Conservation (phyloP, 2,329 filamentous ascomycete genomes). For the Fusarium protoensiforme region DNA sequence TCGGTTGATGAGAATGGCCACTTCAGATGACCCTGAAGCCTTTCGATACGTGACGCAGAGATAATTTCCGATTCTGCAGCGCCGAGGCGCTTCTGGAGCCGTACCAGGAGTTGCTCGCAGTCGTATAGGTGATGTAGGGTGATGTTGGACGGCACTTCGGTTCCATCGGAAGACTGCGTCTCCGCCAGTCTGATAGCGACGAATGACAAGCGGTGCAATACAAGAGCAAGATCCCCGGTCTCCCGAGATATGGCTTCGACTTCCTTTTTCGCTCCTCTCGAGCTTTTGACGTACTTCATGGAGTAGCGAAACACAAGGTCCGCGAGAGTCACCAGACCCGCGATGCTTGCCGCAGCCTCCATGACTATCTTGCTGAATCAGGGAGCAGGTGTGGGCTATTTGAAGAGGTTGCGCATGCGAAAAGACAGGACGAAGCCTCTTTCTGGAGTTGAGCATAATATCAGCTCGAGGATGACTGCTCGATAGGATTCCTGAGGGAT, state of each 20-base stretch:
- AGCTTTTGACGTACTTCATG: conserved; percentile 2
- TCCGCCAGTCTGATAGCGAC: conserved; percentile 4
- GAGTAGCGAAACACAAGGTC: conserved; percentile 14
- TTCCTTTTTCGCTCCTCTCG: background rate
- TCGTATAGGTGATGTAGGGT: conserved; percentile 4
- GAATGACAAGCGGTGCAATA: background rate
- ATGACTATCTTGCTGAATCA: background rate
- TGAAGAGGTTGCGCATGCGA: no score
- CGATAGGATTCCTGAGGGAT: no score
- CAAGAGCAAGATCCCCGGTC: background rate
- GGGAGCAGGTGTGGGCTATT: no score
- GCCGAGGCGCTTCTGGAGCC: background rate
- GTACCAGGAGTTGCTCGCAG: background rate
- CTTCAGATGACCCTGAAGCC: background rate
- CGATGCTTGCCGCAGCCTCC: conserved; percentile 10
- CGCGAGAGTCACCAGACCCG: conserved; percentile 13
- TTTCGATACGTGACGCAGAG: background rate
- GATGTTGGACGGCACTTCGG: background rate
- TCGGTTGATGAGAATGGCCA: conserved; percentile 5
- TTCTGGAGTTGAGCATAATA: no score
- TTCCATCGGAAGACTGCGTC: background rate
- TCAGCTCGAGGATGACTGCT: no score
- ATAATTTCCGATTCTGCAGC: background rate
- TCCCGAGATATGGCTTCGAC: background rate
- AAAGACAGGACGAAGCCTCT: no score